These are phyloP conservation scores for Annulohypoxylon truncatum DNA, from an alignment of 2,329 filamentous ascomycete species.

Conservation along the genomic window DNA sequence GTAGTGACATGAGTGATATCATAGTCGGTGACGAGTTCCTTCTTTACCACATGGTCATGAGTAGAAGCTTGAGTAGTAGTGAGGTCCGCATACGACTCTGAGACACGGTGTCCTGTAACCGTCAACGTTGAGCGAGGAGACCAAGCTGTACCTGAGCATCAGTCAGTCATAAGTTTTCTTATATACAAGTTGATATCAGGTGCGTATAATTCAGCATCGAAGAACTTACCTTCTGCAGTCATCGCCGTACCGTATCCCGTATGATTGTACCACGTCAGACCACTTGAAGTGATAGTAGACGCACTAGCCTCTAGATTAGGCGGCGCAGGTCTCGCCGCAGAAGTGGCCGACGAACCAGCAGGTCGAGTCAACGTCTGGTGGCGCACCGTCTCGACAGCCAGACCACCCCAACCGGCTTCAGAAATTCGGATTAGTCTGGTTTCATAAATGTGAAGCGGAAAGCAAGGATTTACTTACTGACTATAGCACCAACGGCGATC, in stretches of 20 bases:
- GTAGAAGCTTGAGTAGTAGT: neutral
- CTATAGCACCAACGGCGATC: constrained; percentile 17
- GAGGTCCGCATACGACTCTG: neutral
- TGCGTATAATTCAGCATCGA: neutral
- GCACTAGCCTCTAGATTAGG: neutral
- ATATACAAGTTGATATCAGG: neutral
- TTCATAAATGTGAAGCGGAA: too few species aligned
- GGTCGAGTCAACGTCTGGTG: constrained; percentile 7
- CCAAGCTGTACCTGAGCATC: neutral
- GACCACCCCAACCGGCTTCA: constrained; percentile 41
- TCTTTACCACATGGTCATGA: neutral
- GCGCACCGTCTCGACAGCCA: constrained; percentile 31
- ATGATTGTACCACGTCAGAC: neutral
- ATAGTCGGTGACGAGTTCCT: neutral
- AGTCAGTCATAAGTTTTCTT: neutral
- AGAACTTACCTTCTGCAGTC: constrained; percentile 15
- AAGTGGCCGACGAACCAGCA: neutral
- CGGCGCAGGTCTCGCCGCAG: neutral
- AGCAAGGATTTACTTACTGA: constrained; percentile 29
- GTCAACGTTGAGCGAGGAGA: neutral
- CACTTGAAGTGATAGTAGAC: neutral
- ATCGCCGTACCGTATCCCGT: neutral
- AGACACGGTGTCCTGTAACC: neutral
- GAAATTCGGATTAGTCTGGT: neutral
- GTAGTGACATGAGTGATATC: neutral